These are phyloP conservation scores for Haplosporangium sp. DNA, from an alignment of 371 early-diverging fungal genomes.

Conservation along the genomic window DNA sequence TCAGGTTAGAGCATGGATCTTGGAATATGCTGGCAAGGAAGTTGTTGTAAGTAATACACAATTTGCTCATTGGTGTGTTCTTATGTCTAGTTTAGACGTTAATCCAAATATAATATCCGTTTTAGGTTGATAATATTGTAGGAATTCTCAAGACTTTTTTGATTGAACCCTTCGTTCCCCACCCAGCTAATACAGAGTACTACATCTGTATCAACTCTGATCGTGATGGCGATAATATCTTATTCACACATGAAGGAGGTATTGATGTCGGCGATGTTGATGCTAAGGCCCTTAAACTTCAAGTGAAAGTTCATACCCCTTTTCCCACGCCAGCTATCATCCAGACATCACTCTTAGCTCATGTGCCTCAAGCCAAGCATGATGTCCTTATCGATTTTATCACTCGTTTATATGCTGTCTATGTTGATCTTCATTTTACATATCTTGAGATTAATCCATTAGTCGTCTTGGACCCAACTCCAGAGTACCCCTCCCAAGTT, in stretches of 20 bases:
- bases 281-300: conserved; percentile 90
- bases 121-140: conserved; percentile 83
- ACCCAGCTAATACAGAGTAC: conserved; percentile 91
- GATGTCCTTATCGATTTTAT: conserved; percentile 92
- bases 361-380: conserved; percentile 79
- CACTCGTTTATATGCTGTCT: conserved; percentile 92
- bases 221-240: conserved; percentile 95
- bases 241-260: conserved; percentile 98
- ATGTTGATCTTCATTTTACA: conserved; percentile 96
- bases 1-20: conserved; percentile 90
- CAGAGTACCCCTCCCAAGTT: conserved; percentile 72
- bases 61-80: not conserved
- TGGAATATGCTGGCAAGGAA: conserved; percentile 85
- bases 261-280: conserved; percentile 99
- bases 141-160: conserved; percentile 94
- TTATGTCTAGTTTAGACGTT: not conserved
- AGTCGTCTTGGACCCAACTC: conserved; percentile 85
- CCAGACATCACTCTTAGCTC: conserved; percentile 71
- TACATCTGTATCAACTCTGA: conserved; percentile 97
- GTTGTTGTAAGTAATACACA: conserved; percentile 70
- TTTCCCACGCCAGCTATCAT: conserved; percentile 78
- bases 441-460: conserved; percentile 99
- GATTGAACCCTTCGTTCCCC: conserved; percentile 96
- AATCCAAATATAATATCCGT: too few relatives aligned
- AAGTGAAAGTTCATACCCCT: conserved; percentile 75